A percentile compares a stretch with the other conserved stretches of the same genome.
phyloP scores from a whole-genome alignment of 148 eudicot genomes.

The Chenopodium album region DNA sequence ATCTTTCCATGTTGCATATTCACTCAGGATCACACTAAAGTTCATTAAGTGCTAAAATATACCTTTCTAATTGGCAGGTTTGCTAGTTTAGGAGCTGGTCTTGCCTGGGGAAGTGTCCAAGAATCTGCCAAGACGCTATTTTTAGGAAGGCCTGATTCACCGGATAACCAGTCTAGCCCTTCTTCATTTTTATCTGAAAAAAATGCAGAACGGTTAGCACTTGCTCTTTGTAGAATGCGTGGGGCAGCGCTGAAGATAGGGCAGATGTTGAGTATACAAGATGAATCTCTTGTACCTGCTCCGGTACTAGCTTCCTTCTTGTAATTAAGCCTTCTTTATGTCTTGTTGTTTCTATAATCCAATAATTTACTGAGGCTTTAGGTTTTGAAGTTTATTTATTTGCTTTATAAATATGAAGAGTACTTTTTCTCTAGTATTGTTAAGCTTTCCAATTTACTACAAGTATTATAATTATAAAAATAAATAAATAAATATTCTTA shows the following conservation, averaged over 20 bases:
- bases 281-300: conserved; percentile 89
- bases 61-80: conserved; percentile 47
- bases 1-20: neutral
- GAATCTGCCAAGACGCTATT: conserved; percentile 80
- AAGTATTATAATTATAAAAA: neutral
- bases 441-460: neutral
- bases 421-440: neutral
- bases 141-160: conserved; percentile 48
- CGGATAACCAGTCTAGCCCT: conserved; percentile 48
- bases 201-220: conserved; percentile 94
- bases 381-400: neutral
- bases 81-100: conserved; percentile 97
- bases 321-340: neutral
- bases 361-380: neutral
- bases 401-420: neutral
- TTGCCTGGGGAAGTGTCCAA: conserved; percentile 96
- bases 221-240: conserved; percentile 98
- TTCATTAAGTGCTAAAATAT: neutral
- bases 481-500: neutral
- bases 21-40: neutral
- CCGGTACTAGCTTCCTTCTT: conserved; percentile 55
- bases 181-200: conserved; percentile 81
- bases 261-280: conserved; percentile 98
- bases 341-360: neutral
- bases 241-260: conserved; percentile 98